phyloP scores from a whole-genome alignment of 768 basidiomycete genomes.

The Lyophyllum semitale region DNA sequence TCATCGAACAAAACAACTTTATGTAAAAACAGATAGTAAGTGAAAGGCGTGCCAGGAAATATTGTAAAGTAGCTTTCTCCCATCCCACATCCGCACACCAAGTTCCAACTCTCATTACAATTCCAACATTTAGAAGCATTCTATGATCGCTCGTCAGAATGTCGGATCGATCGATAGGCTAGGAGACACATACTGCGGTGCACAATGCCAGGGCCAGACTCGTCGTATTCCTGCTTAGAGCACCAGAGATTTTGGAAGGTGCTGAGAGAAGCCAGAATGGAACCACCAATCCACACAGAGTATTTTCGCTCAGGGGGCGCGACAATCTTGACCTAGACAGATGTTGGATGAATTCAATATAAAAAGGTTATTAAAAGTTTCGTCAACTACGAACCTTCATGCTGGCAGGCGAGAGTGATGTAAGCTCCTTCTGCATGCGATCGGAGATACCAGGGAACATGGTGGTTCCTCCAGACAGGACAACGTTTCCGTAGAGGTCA shows the following conservation, averaged over 20 bases:
- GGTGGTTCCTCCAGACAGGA: slow-evolving; percentile 87
- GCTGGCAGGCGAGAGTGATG: slow-evolving; percentile 78
- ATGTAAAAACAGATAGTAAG: not conserved
- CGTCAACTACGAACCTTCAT: slow-evolving; percentile 65
- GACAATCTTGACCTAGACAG: slow-evolving; percentile 77
- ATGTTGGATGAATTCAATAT: slow-evolving; percentile 3
- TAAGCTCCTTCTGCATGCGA: slow-evolving; percentile 94
- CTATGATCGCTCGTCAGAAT: slow-evolving; percentile 13
- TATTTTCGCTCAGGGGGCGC: slow-evolving; percentile 94
- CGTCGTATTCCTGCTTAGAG: slow-evolving; percentile 92
- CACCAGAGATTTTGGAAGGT: slow-evolving; percentile 99
- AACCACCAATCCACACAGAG: slow-evolving; percentile 94
- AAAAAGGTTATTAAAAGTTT: not conserved
- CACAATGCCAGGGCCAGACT: slow-evolving; percentile 76
- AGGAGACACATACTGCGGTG: slow-evolving; percentile 64
- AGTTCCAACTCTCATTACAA: slow-evolving; percentile 1
- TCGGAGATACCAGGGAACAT: slow-evolving; percentile 98
- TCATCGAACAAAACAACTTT: not conserved
- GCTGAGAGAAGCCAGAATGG: slow-evolving; percentile 83
- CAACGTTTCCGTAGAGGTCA: slow-evolving; percentile 79
- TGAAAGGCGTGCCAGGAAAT: not conserved
- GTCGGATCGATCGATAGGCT: not conserved
- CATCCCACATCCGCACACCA: slow-evolving; percentile 2
- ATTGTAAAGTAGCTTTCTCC: not conserved
- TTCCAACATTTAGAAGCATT: slow-evolving; percentile 27